Percentiles rank a stretch among this genome's conserved stretches.
Evolutionary conservation across 2,329 filamentous ascomycete genomes (phyloP).

Genomic region (Colletotrichum sp.): DNA sequence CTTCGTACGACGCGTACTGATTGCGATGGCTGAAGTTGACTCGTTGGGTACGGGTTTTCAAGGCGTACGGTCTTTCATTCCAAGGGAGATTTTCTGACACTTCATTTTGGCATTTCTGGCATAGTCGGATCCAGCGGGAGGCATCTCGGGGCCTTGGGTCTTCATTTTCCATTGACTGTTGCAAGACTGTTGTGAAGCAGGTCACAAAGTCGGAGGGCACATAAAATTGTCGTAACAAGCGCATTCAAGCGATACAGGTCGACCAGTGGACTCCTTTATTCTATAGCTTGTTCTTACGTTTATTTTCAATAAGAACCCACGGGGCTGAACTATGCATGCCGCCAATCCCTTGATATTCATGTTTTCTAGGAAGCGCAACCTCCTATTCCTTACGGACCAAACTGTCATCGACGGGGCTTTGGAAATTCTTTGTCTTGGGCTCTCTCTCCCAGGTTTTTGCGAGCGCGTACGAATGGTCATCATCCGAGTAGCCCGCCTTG

Average conservation of each 20-base stretch:
- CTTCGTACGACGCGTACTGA: conserved; percentile 28
- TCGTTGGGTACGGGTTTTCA: not conserved
- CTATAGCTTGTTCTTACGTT: not conserved
- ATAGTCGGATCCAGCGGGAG: not conserved
- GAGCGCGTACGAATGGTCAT: conserved; percentile 77
- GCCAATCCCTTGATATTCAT: not conserved
- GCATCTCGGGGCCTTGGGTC: not conserved
- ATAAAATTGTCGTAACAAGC: not conserved
- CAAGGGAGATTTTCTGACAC: not conserved
- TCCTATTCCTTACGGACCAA: conserved; percentile 36
- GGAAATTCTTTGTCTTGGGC: conserved; percentile 51
- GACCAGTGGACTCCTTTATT: not conserved
- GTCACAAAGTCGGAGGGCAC: not conserved
- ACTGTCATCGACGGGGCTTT: conserved; percentile 60
- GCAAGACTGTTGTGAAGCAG: not conserved
- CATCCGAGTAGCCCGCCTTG: conserved; percentile 75
- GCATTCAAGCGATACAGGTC: not conserved
- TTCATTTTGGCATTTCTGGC: not conserved
- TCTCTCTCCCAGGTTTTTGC: conserved; percentile 80
- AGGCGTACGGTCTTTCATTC: not conserved
- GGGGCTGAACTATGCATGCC: not conserved
- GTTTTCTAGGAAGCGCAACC: too few species aligned
- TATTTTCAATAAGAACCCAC: not conserved
- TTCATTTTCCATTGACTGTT: not conserved
- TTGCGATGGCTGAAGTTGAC: not conserved